Conservation (phyloP, 768 basidiomycete genomes). For the Guyanaporus albipodus region DNA sequence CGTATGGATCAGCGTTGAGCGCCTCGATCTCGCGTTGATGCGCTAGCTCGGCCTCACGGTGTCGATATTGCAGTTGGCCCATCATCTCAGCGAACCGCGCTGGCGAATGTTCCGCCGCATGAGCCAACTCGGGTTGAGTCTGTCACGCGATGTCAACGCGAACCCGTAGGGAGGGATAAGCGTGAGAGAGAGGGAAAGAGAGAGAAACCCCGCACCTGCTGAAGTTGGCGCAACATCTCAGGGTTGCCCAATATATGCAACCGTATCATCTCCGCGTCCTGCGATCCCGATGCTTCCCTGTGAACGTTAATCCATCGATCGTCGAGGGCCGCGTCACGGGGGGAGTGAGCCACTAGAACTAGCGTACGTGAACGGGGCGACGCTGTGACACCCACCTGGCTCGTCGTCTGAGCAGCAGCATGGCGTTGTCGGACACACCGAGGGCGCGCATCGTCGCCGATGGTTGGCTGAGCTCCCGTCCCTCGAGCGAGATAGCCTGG, state of each 20-base stretch:
- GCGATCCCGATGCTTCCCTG: too few species aligned
- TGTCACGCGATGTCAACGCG: conserved; percentile 28
- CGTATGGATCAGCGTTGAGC: conserved; percentile 85
- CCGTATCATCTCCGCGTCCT: conserved; percentile 88
- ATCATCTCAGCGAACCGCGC: conserved; percentile 72
- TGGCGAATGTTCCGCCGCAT: conserved; percentile 65
- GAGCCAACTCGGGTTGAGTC: conserved; percentile 79
- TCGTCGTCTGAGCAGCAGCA: conserved; percentile 67
- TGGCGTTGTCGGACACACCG: conserved; percentile 57
- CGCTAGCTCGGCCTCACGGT: conserved; percentile 48
- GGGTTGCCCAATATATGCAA: conserved; percentile 86
- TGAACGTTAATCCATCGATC: too few species aligned
- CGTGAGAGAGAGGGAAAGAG: neutral
- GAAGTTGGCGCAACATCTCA: conserved; percentile 67
- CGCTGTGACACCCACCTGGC: too few species aligned
- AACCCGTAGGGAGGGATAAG: neutral
- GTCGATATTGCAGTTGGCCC: conserved; percentile 54
- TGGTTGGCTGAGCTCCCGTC: conserved; percentile 58
- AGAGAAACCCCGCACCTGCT: conserved; percentile 41
- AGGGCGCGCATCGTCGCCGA: conserved; percentile 66
- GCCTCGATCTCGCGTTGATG: conserved; percentile 58
- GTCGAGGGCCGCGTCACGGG: too few species aligned
- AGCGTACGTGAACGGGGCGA: neutral
- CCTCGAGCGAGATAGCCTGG: conserved; percentile 68
- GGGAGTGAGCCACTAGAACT: neutral